Evolutionary conservation across 1,139 yeast genomes (phyloP), one percentile per base, ranked within the genome.

Genomic region (Hemisphaericaspora xylofermentans): DNA sequence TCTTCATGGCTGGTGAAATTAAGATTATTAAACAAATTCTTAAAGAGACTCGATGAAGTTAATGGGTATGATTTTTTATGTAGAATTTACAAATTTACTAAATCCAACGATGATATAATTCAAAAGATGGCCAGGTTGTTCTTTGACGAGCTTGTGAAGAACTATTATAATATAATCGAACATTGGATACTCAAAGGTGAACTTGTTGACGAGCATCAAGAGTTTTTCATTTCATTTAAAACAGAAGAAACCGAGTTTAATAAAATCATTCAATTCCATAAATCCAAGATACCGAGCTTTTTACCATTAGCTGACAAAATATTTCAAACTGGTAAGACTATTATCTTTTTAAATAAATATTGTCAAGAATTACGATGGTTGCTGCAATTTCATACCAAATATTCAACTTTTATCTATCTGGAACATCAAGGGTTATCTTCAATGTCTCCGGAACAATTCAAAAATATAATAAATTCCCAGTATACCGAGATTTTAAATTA

Each of bases 111-210:
- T 54, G 50, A 58, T 10, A 52, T 67, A 6, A 68, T 88, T 2
- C 57, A 68, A 26, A 51, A 57, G 1, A 58, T 80, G 29, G 68
- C 87, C 0, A 41, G 44, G 0, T 53, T 64, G 6, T 63, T 86
- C n/a, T 76, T 84, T 44, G 46, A 59, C 4, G 68, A 68, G 32
- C 70, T 81, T 4, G 64, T 78, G 1, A 64, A 64, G 10, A 88
- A 95, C 2, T 88, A 88, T 56, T 76, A 74, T 46, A 81, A 77
- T 35, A 71, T 81, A 26, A 53, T 87, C 4, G 73, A 73, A 39
- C 71, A 72, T 35, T 91, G 97, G 97, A 60, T 88, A 2, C 60
- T 80, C 1, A 66, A 75, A 39, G 97, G 97, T 1, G 81, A 78
- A 40, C 59, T 88, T 16, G 64, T 68, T 10, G 73, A 63, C 31